These are phyloP conservation scores for Escallonia rubra DNA, from an alignment of 129 eudicot genomes.

Conservation along the genomic window DNA sequence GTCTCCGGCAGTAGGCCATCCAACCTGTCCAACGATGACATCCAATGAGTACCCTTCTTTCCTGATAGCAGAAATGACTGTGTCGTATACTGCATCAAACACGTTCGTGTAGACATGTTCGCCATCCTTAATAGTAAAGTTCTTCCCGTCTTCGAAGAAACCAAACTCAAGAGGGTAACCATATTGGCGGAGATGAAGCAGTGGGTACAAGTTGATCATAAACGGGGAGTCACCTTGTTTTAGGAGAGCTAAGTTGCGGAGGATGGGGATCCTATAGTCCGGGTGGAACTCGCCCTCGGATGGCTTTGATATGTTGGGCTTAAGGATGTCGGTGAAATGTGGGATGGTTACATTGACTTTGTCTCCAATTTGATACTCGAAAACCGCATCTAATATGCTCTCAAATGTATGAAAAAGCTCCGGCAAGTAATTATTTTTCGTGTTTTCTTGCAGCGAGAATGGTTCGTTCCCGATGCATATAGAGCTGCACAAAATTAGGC, in stretches of 20 bases:
- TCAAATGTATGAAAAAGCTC: not conserved
- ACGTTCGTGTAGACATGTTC: conserved; percentile 8
- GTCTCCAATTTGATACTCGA: not conserved
- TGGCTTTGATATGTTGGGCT: not conserved
- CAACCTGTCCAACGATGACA: conserved; percentile 10
- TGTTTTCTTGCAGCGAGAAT: not conserved
- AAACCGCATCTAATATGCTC: not conserved
- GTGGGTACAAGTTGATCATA: conserved; percentile 7
- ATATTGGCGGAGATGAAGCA: not conserved
- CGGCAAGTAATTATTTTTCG: not conserved
- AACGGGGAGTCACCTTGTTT: not conserved
- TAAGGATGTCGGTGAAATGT: conserved; percentile 3
- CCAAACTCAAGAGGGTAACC: conserved; percentile 7
- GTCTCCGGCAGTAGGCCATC: conserved; percentile 29
- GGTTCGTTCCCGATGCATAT: conserved; percentile 2
- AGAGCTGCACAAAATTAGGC: conserved; percentile 7
- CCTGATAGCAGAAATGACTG: conserved; percentile 11
- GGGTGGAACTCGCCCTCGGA: conserved; percentile 13
- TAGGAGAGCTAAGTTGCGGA: not conserved
- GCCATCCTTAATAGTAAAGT: not conserved
- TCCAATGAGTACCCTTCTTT: conserved; percentile 1
- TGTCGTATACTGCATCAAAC: conserved; percentile 14
- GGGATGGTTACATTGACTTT: conserved; percentile 5
- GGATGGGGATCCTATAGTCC: not conserved
- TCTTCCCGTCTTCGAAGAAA: conserved; percentile 3